phyloP scores from a whole-genome alignment of 148 eudicot genomes.

The Camellia granthamiana region DNA sequence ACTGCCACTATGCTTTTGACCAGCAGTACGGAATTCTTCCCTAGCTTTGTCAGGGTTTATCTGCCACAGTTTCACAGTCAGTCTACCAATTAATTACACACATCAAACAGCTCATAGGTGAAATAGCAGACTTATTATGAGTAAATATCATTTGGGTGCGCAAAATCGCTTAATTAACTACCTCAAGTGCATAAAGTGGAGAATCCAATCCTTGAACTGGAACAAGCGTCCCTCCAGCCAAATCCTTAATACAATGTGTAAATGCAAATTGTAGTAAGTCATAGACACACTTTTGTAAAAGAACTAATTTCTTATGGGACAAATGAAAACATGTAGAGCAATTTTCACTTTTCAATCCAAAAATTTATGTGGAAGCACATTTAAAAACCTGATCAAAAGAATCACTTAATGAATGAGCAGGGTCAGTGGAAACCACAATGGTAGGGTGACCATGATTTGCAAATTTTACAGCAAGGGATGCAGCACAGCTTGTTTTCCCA shows the following conservation, averaged over 20 bases:
- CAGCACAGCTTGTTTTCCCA: conserved; percentile 77
- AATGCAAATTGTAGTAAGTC: neutral
- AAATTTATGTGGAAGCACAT: neutral
- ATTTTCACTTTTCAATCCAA: neutral
- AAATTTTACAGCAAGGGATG: conserved; percentile 80
- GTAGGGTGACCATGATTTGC: conserved; percentile 77
- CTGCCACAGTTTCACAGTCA: conserved; percentile 29
- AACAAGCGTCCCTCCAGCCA: conserved; percentile 69
- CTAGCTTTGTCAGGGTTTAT: conserved; percentile 61
- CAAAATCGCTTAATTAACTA: conserved; percentile 19
- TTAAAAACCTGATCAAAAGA: conserved; percentile 65
- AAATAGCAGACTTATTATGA: neutral
- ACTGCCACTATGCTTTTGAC: conserved; percentile 36
- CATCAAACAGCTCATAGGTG: neutral
- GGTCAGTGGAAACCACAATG: conserved; percentile 78
- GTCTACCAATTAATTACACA: neutral
- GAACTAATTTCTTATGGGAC: neutral
- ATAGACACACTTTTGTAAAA: neutral
- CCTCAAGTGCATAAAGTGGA: conserved; percentile 79
- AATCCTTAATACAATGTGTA: conserved; percentile 32
- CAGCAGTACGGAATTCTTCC: conserved; percentile 55
- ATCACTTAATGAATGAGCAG: conserved; percentile 83
- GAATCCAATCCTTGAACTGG: conserved; percentile 72
- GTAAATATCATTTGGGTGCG: neutral
- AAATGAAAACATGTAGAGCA: neutral